Conservation (phyloP, 257 asterid species). For the Ilex asprella region DNA sequence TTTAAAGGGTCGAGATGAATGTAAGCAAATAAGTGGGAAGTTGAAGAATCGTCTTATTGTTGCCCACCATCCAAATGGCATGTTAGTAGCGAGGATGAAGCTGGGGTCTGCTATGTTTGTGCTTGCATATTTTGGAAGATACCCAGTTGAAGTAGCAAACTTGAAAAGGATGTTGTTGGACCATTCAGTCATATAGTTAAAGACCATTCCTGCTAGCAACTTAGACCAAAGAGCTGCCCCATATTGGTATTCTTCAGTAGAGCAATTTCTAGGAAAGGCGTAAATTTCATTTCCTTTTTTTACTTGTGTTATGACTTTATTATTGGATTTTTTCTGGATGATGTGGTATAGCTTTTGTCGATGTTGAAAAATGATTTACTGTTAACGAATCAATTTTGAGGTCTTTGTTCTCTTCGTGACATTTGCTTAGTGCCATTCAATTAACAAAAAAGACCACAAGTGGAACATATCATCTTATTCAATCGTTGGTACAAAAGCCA, state of each 20-base stretch:
- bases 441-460: too few species aligned
- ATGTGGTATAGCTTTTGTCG: neutral
- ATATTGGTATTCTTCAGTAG: conserved; percentile 64
- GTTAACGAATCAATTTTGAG: too few species aligned
- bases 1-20: conserved; percentile 45
- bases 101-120: conserved; percentile 57
- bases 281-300: conserved; percentile 27
- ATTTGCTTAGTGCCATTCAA: too few species aligned
- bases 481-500: too few species aligned
- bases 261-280: conserved; percentile 74
- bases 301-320: neutral
- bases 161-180: conserved; percentile 71
- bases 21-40: conserved; percentile 42
- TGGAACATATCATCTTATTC: too few species aligned
- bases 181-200: conserved; percentile 82
- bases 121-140: conserved; percentile 80
- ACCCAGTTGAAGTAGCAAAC: conserved; percentile 48
- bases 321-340: too few species aligned
- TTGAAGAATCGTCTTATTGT: conserved; percentile 54
- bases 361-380: too few species aligned
- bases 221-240: conserved; percentile 35
- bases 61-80: conserved; percentile 79
- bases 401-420: too few species aligned
- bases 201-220: conserved; percentile 19
- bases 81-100: conserved; percentile 50